Conservation (phyloP, 208 protist genomes). For the Leishmania major region DNA sequence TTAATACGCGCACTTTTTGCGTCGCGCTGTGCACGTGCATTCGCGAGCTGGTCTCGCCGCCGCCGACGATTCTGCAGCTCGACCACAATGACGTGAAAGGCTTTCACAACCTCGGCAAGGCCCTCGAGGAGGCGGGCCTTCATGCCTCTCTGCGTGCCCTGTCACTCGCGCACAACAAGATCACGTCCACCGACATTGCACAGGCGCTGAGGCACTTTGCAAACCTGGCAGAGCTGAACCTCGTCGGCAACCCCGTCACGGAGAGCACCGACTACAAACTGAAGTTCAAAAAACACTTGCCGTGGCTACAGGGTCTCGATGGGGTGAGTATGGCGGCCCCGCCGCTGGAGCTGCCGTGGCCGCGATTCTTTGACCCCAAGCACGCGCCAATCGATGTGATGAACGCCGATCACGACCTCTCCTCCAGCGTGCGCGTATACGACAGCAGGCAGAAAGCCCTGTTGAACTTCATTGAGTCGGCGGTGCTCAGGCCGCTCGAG, state of each 20-base stretch:
- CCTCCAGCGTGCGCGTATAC: conserved; percentile 21
- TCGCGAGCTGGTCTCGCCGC: conserved; percentile 60
- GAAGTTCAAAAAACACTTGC: conserved; percentile 60
- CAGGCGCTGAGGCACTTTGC: conserved; percentile 64
- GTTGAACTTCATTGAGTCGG: conserved; percentile 71
- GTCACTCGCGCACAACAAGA: conserved; percentile 67
- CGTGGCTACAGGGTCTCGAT: conserved; percentile 74
- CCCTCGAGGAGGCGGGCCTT: conserved; percentile 65
- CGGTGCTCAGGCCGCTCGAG: conserved; percentile 62
- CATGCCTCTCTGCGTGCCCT: conserved; percentile 62
- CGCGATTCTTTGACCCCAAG: conserved; percentile 45
- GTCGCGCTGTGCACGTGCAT: conserved; percentile 74
- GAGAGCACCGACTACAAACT: conserved; percentile 52
- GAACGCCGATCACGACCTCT: conserved; percentile 14
- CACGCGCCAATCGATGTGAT: background rate
- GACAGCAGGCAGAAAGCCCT: conserved; percentile 46
- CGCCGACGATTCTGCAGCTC: conserved; percentile 61
- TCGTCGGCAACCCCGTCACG: conserved; percentile 70
- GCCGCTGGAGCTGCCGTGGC: conserved; percentile 80
- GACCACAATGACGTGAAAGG: conserved; percentile 70
- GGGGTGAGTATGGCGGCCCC: conserved; percentile 44
- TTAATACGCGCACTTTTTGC: conserved; percentile 85
- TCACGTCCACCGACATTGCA: conserved; percentile 48
- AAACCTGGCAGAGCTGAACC: conserved; percentile 66
- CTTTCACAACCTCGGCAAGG: conserved; percentile 54